phyloP scores from a whole-genome alignment of 2,329 filamentous ascomycete genomes.

The Colletotrichum viniferum region DNA sequence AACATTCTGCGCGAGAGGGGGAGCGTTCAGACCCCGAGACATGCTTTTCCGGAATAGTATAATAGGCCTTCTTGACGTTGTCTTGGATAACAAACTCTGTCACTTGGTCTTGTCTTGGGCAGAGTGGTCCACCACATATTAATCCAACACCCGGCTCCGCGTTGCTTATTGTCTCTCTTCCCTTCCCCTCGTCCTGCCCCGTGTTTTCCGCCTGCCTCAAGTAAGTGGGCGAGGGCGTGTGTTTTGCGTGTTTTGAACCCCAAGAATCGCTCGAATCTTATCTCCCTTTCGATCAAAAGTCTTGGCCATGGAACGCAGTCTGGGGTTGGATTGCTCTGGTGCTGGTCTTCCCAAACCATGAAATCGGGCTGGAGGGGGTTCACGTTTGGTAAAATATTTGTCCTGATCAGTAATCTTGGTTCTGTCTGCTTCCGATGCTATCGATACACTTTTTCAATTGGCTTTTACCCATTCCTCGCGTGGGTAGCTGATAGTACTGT shows the following conservation, averaged over 20 bases:
- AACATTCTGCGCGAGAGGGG: neutral
- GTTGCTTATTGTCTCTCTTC: neutral
- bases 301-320: neutral
- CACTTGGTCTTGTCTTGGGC: neutral
- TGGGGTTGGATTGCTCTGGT: neutral
- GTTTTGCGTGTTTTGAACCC: neutral
- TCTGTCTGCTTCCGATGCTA: neutral
- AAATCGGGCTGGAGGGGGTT: neutral
- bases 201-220: neutral
- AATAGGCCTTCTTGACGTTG: neutral
- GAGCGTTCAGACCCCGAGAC: neutral
- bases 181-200: neutral
- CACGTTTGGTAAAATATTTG: neutral
- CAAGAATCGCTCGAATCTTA: neutral
- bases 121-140: neutral
- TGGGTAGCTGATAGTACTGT: neutral
- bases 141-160: neutral
- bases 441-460: neutral
- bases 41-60: neutral
- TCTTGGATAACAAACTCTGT: neutral
- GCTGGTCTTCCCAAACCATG: neutral
- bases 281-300: neutral
- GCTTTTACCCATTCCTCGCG: neutral
- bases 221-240: neutral
- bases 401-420: neutral